These are phyloP conservation scores for Odonthalia washingtoniensis DNA, from an alignment of 31 red algal species.

Conservation along the genomic window DNA sequence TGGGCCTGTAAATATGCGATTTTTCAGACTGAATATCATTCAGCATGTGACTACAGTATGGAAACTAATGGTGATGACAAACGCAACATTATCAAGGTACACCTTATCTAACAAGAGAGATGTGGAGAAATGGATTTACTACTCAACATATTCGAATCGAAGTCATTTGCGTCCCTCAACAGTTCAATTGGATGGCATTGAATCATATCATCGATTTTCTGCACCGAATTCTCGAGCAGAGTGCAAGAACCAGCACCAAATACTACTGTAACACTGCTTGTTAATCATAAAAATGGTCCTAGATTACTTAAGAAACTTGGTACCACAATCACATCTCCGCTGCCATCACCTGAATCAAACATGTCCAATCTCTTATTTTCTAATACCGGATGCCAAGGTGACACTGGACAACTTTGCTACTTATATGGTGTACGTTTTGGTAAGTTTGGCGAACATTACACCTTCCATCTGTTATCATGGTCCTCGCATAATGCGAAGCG, in stretches of 20 bases:
- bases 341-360: neutral
- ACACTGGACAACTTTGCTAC: neutral
- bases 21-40: neutral
- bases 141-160: neutral
- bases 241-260: neutral
- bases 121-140: neutral
- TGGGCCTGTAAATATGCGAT: slow-evolving; percentile 1
- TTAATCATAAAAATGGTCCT: neutral
- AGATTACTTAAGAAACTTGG: neutral
- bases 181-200: neutral
- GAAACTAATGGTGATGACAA: neutral
- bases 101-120: neutral
- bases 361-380: neutral
- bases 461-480: neutral
- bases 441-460: neutral
- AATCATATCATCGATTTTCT: neutral
- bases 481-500: neutral
- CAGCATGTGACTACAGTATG: neutral
- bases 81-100: neutral
- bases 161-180: neutral
- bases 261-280: neutral
- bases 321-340: neutral
- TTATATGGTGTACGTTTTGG: neutral
- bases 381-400: neutral
- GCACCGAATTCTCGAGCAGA: neutral